Conservation (phyloP, 148 eudicot genomes). For the Rhododendron ferrugineum region DNA sequence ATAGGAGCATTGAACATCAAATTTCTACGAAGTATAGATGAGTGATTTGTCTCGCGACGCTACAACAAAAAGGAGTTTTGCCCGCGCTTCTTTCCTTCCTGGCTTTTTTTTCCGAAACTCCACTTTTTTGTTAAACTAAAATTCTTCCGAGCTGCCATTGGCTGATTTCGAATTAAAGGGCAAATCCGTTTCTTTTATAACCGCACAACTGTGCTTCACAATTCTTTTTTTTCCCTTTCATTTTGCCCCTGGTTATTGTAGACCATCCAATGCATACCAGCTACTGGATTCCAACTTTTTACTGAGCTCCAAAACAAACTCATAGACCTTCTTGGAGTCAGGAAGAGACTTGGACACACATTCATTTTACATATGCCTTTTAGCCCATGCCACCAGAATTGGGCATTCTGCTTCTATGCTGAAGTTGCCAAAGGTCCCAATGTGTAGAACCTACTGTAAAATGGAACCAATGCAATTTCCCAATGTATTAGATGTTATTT, state of each 20-base stretch:
- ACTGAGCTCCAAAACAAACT: conserved; percentile 1
- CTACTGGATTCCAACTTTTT: not conserved
- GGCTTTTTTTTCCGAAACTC: not conserved
- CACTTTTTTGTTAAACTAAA: not conserved
- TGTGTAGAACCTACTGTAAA: conserved; percentile 7
- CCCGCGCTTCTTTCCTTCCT: not conserved
- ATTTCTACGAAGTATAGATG: not conserved
- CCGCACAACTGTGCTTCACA: not conserved
- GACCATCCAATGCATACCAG: not conserved
- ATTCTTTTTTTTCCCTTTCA: not conserved
- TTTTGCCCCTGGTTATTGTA: not conserved
- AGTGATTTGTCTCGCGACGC: not conserved
- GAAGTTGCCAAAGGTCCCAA: conserved; percentile 1
- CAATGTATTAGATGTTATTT: no score
- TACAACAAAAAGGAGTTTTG: not conserved
- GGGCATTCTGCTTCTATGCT: conserved; percentile 25
- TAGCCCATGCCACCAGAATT: conserved; percentile 39
- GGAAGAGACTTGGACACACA: conserved; percentile 24
- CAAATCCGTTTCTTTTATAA: not conserved
- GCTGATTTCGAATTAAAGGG: not conserved
- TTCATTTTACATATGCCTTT: conserved; percentile 36
- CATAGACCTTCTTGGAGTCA: conserved; percentile 6
- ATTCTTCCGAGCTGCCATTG: not conserved
- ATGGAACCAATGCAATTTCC: conserved; percentile 16
- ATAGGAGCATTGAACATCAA: not conserved